Base-by-base conservation (phyloP, 345 rosid species). In the Cochlearia excelsa region DNA sequence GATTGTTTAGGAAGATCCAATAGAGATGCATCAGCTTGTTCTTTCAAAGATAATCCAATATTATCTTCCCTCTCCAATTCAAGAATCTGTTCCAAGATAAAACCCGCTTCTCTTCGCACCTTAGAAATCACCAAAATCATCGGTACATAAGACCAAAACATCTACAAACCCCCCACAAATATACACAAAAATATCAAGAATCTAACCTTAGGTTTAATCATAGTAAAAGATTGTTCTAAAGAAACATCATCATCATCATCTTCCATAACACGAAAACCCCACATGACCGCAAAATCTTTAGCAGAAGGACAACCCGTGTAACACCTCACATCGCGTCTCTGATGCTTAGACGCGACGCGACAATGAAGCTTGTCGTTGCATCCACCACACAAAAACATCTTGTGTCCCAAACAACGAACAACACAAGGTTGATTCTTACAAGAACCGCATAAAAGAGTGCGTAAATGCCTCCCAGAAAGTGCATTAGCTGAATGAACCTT, bases 401-500 rank as follows among this genome's bases (percentile, higher is more conserved):
- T 67, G 56, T 91, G 95, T 60, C 85, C 82, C 53, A 80, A 30
- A 70, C 98, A 91, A 59, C 65, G 78, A 29, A 76, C 59, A 27
- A 57, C 57, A 56, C 87, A 83, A 3, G 87, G 89, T 23, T 61
- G 70, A 23, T 33, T 16, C 53, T 79, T 71, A 73, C 95, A 91
- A 0, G 72, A 70, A 42, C 80, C 89, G 16, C 94, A 91, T 23
- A 85, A 76, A 67, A 88, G 78, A 16, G 88, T 73, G 6, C 96
- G 84, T 51, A 84, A 75, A 79, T 91, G 98, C 54, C 90, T 63
- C 44, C 77, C 75, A 1, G 91, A 87, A 58, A 91, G 83, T 53
- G 94, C 75, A 66, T 87, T 91, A 42, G 96, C 94, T 31, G 96
- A 91, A 78, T 91, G 98, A 45, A 91, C 86, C 74, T 81, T 87